A percentile compares a stretch with the other conserved stretches of the same genome.
phyloP scores from a whole-genome alignment of 2,329 filamentous ascomycete genomes.

The Chaetoscypha palmicola region DNA sequence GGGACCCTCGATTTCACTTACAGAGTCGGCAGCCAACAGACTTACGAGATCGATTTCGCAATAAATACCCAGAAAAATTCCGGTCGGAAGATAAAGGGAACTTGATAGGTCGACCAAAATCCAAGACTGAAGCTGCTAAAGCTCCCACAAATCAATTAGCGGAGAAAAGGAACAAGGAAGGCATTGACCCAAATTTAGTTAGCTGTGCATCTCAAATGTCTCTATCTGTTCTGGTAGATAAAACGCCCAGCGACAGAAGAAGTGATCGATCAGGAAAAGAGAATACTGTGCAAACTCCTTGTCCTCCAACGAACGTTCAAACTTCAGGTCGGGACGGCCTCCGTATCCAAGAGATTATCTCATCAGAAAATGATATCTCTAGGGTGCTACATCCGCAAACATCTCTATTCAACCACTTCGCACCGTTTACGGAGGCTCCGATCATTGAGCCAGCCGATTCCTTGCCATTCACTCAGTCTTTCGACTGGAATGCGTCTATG shows the following conservation, averaged over 20 bases:
- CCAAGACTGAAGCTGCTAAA: neutral
- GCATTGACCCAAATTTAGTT: neutral
- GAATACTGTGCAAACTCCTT: neutral
- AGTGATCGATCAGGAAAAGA: constrained; percentile 4
- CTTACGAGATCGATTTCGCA: constrained; percentile 54
- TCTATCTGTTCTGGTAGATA: neutral
- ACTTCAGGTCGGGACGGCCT: constrained; percentile 23
- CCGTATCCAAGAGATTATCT: constrained; percentile 28
- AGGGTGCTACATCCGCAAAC: constrained; percentile 9
- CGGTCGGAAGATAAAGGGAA: constrained; percentile 21
- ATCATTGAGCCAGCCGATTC: constrained; percentile 29
- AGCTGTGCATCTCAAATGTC: neutral
- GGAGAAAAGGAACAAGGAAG: too few relatives aligned
- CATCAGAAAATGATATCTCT: constrained; percentile 14
- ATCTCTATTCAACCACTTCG: constrained; percentile 17
- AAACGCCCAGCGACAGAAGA: neutral
- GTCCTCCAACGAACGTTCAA: constrained; percentile 1
- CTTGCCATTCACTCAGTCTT: constrained; percentile 32
- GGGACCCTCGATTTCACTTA: constrained; percentile 51
- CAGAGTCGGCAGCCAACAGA: constrained; percentile 55
- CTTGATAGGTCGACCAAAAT: constrained; percentile 1
- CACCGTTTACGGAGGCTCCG: constrained; percentile 19
- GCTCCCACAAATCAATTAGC: neutral
- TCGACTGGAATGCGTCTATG: constrained; percentile 40
- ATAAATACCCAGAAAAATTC: constrained; percentile 54